Conservation (phyloP, 352 stramenopile species). For the Phytophthora pistaciae region DNA sequence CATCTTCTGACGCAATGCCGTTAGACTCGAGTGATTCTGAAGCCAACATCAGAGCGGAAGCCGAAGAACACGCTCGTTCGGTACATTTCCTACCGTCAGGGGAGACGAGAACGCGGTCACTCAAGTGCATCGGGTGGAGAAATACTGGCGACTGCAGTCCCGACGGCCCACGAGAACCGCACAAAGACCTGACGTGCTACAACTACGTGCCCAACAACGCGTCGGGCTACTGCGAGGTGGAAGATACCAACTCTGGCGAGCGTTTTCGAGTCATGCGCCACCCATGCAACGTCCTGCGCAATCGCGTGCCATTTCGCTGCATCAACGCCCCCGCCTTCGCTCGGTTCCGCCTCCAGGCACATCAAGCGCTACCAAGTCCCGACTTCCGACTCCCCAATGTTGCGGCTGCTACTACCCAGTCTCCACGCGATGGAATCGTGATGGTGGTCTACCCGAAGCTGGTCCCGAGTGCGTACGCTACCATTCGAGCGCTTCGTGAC, state of each 20-base stretch:
- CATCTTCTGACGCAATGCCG: neutral
- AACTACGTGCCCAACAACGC: constrained; percentile 31
- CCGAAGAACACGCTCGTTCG: constrained; percentile 28
- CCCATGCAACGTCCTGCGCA: constrained; percentile 36
- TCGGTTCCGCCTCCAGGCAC: constrained; percentile 36
- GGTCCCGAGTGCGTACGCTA: constrained; percentile 38
- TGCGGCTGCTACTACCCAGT: neutral
- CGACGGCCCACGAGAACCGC: constrained; percentile 22
- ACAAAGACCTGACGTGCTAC: constrained; percentile 23
- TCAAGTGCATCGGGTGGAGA: constrained; percentile 33
- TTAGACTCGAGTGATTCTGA: neutral
- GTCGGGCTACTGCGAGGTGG: constrained; percentile 34
- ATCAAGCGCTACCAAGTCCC: constrained; percentile 2
- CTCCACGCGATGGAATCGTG: constrained; percentile 45
- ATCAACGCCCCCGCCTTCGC: constrained; percentile 50
- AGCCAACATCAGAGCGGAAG: neutral
- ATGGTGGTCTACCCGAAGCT: constrained; percentile 68
- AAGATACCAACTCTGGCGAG: constrained; percentile 30
- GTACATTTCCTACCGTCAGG: constrained; percentile 36
- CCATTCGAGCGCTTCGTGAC: constrained; percentile 36
- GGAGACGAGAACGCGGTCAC: constrained; percentile 8
- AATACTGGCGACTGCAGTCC: constrained; percentile 19
- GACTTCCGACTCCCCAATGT: constrained; percentile 2
- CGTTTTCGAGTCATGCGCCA: constrained; percentile 43
- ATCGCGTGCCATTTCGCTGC: constrained; percentile 47